Evolutionary conservation across 306 rosid species (phyloP).

Genomic region (Prunus davidiana): DNA sequence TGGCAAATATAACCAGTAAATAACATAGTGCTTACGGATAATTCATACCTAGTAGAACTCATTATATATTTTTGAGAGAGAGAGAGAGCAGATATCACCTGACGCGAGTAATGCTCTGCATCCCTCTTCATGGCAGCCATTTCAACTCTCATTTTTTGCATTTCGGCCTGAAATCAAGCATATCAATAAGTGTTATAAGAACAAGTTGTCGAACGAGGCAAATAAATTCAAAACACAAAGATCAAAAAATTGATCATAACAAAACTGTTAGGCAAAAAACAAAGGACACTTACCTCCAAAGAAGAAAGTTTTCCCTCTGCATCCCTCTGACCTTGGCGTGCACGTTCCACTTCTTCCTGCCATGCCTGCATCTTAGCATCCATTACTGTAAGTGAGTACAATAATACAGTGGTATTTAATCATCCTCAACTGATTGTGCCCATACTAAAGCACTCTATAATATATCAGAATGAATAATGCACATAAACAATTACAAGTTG

Average conservation of each 20-base stretch:
- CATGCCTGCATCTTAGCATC: constrained; percentile 74
- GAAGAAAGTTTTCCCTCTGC: constrained; percentile 92
- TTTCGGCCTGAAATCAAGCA: constrained; percentile 64
- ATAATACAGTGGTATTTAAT: background rate
- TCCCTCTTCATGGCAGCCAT: constrained; percentile 99
- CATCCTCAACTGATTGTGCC: background rate
- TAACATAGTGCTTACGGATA: constrained; percentile 1
- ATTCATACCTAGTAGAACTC: constrained; percentile 1
- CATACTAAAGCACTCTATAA: too few species aligned
- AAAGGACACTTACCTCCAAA: constrained; percentile 55
- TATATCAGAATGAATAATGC: too few species aligned
- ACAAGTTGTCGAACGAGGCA: constrained; percentile 18
- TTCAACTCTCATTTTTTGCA: constrained; percentile 94
- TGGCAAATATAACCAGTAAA: constrained; percentile 27
- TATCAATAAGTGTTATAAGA: constrained; percentile 15
- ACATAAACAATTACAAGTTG: too few species aligned
- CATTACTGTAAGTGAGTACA: constrained; percentile 13
- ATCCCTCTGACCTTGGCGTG: constrained; percentile 93
- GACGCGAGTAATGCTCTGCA: constrained; percentile 98
- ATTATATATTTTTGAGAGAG: background rate
- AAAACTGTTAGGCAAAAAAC: constrained; percentile 9
- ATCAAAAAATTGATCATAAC: background rate
- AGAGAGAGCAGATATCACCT: constrained; percentile 48
- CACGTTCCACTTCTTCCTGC: constrained; percentile 98
- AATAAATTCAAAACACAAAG: background rate